Conservation (phyloP, 2,329 filamentous ascomycete species). For the Verticillium tricorpus region DNA sequence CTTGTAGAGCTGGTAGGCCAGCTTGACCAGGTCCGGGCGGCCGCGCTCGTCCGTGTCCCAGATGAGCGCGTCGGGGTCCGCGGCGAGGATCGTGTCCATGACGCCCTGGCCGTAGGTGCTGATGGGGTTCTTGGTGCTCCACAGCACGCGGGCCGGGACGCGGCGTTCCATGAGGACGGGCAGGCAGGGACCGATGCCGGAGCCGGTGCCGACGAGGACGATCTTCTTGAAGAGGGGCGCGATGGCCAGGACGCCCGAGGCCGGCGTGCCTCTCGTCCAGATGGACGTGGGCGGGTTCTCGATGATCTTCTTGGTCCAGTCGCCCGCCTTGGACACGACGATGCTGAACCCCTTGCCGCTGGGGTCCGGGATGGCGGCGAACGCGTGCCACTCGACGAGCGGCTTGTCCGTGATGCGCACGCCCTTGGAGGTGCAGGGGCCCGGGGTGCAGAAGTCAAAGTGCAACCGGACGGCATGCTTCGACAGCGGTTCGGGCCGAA, state of each 20-base stretch:
- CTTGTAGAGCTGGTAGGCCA: slow-evolving; percentile 48
- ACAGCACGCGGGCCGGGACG: slow-evolving; percentile 57
- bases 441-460: slow-evolving; percentile 58
- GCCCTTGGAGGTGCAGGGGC: slow-evolving; percentile 26
- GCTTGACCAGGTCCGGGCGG: slow-evolving; percentile 49
- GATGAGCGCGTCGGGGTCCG: slow-evolving; percentile 60
- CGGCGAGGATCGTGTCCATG: slow-evolving; percentile 48
- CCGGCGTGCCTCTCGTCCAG: slow-evolving; percentile 65
- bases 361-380: slow-evolving; percentile 65
- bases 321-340: slow-evolving; percentile 67
- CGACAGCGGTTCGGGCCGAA: slow-evolving; percentile 66
- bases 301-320: slow-evolving; percentile 68
- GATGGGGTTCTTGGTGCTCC: slow-evolving; percentile 60
- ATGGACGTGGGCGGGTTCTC: slow-evolving; percentile 54
- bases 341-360: slow-evolving; percentile 55
- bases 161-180: slow-evolving; percentile 50
- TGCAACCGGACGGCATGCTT: slow-evolving; percentile 69
- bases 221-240: slow-evolving; percentile 61
- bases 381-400: slow-evolving; percentile 69
- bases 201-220: slow-evolving; percentile 67
- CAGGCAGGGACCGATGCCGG: slow-evolving; percentile 66
- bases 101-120: slow-evolving; percentile 58
- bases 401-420: slow-evolving; percentile 59
- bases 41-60: slow-evolving; percentile 59
- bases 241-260: slow-evolving; percentile 63